Percentiles rank a stretch among this genome's conserved stretches.
These are phyloP conservation scores for Plasmodium relictum DNA, from an alignment of 169 alveolate species.

Conservation along the genomic window DNA sequence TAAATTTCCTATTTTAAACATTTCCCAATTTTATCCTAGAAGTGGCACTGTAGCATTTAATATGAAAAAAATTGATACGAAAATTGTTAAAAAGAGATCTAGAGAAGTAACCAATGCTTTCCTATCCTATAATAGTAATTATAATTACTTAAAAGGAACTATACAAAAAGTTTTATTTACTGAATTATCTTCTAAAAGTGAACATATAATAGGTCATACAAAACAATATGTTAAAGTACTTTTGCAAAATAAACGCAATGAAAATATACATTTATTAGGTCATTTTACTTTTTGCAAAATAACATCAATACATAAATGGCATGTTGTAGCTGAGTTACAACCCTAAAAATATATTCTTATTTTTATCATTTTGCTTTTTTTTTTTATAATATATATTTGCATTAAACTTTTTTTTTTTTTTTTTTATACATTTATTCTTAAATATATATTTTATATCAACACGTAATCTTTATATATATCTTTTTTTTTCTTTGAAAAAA, in stretches of 20 bases:
- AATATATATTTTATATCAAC: too few species aligned
- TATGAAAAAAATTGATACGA: conserved; percentile 89
- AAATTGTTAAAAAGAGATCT: conserved; percentile 92
- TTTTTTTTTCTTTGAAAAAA: too few species aligned
- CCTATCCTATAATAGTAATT: conserved; percentile 91
- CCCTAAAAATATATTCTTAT: background rate
- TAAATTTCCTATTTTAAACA: conserved; percentile 97
- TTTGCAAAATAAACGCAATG: conserved; percentile 35
- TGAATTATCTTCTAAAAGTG: conserved; percentile 89
- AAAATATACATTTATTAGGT: conserved; percentile 39
- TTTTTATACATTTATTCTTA: too few species aligned
- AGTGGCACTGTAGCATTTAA: conserved; percentile 82
- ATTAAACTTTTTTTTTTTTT: too few species aligned
- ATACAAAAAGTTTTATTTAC: conserved; percentile 91
- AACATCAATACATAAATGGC: conserved; percentile 68
- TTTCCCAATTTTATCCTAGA: conserved; percentile 97
- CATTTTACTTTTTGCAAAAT: conserved; percentile 46
- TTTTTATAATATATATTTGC: too few species aligned
- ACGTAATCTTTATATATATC: too few species aligned
- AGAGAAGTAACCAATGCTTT: conserved; percentile 92
- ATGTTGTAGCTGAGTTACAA: conserved; percentile 41
- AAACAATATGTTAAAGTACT: conserved; percentile 94
- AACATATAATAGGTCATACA: conserved; percentile 94
- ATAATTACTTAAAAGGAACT: conserved; percentile 83
- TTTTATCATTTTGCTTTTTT: background rate